phyloP scores from a whole-genome alignment of 2,329 filamentous ascomycete species.

The Nectriaceae sp. region DNA sequence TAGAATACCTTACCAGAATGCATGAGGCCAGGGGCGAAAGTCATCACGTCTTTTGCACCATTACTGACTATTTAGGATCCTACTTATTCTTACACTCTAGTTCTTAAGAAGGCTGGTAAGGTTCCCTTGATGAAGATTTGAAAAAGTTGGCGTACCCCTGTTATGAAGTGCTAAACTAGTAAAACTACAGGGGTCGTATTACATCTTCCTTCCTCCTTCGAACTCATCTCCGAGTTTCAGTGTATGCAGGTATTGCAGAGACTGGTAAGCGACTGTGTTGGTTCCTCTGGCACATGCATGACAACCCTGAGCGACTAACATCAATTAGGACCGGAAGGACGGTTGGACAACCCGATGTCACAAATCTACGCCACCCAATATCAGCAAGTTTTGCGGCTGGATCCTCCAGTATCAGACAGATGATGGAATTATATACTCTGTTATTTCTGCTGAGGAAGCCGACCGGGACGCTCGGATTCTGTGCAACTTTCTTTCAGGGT shows the following conservation, averaged over 20 bases:
- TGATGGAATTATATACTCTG: background rate
- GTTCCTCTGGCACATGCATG: background rate
- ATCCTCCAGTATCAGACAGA: background rate
- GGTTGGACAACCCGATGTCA: background rate
- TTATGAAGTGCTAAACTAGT: background rate
- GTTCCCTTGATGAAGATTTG: background rate
- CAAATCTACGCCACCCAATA: no score
- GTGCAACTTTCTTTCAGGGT: no score
- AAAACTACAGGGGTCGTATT: background rate
- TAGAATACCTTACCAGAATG: background rate
- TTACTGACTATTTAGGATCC: background rate
- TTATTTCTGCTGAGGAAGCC: no score
- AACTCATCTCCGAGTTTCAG: background rate
- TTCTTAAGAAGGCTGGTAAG: background rate
- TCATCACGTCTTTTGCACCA: background rate
- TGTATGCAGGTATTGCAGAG: background rate
- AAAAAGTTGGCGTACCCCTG: background rate
- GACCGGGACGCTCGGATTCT: no score
- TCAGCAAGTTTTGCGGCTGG: background rate
- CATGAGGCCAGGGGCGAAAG: background rate
- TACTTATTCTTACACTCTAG: background rate
- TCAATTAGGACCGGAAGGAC: background rate
- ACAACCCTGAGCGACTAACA: background rate
- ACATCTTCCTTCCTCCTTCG: background rate
- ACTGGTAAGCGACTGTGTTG: background rate